A percentile compares a stretch with the other conserved stretches of the same genome.
Evolutionary conservation across 1,284 basidiomycete genomes (phyloP).

Genomic region (Rhodotorula sp.): DNA sequence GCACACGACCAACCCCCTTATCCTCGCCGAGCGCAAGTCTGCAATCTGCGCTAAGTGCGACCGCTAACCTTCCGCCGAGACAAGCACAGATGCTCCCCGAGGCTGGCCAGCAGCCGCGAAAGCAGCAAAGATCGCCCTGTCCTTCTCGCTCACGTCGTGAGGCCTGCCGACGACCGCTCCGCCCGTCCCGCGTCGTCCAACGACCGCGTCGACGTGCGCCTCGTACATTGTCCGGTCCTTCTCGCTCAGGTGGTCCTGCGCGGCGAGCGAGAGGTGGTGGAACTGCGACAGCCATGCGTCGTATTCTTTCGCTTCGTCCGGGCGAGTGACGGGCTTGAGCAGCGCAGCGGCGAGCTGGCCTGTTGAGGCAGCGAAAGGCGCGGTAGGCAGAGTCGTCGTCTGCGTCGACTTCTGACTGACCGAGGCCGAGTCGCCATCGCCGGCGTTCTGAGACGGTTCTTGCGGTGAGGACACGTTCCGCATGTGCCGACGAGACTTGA

Average conservation of each 20-base stretch:
- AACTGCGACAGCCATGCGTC: slow-evolving; percentile 58
- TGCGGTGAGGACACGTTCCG: background rate
- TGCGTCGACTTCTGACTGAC: background rate
- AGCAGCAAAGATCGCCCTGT: background rate
- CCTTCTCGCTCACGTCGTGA: slow-evolving; percentile 15
- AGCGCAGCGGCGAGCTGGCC: slow-evolving; percentile 62
- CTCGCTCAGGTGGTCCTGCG: slow-evolving; percentile 45
- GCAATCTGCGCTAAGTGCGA: too few relatives aligned
- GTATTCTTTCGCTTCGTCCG: slow-evolving; percentile 71
- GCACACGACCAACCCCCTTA: background rate
- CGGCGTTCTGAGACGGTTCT: too few relatives aligned
- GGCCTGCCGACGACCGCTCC: background rate
- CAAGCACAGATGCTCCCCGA: too few relatives aligned
- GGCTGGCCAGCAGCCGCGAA: background rate
- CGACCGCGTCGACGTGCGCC: background rate
- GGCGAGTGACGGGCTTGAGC: slow-evolving; percentile 64
- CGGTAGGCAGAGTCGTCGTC: slow-evolving; percentile 42
- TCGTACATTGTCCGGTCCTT: slow-evolving; percentile 45
- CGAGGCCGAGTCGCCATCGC: slow-evolving; percentile 38
- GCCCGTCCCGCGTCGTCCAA: too few relatives aligned
- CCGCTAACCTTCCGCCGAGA: too few relatives aligned
- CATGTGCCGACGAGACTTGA: slow-evolving; percentile 2
- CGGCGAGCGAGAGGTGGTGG: slow-evolving; percentile 12
- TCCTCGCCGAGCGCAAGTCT: background rate
- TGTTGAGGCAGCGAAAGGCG: slow-evolving; percentile 51